Evolutionary conservation across 208 protist genomes (phyloP).

Genomic region (Naegleria fowleri): DNA sequence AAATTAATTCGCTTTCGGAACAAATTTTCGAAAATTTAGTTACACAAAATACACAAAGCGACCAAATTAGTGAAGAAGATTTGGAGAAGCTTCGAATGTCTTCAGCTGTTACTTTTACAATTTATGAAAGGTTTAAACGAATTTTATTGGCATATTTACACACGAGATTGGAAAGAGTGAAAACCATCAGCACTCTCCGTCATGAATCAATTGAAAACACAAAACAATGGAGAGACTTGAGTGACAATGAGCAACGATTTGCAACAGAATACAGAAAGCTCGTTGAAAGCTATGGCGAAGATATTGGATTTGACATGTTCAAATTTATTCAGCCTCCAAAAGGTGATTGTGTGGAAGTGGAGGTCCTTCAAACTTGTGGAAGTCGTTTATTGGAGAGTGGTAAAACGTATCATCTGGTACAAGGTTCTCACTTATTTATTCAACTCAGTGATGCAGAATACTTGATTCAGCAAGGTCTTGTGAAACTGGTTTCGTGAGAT

Average conservation of each 20-base stretch:
- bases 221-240: not conserved
- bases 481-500: not conserved
- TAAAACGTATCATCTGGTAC: not conserved
- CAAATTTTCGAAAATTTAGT: not conserved
- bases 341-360: not conserved
- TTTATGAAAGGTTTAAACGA: conserved; percentile 1
- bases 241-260: not conserved
- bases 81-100: not conserved
- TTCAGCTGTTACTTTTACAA: not conserved
- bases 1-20: not conserved
- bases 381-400: not conserved
- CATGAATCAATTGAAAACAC: not conserved
- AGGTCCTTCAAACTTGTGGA: not conserved
- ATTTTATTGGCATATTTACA: not conserved
- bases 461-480: not conserved
- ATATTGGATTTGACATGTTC: not conserved
- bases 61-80: not conserved
- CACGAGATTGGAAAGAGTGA: not conserved
- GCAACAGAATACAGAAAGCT: not conserved
- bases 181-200: not conserved
- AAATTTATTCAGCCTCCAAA: not conserved
- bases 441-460: not conserved
- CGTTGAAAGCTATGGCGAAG: not conserved
- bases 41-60: not conserved
- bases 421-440: not conserved